Conservation (phyloP, 331 rosid species). For the Dryas integrifolia region DNA sequence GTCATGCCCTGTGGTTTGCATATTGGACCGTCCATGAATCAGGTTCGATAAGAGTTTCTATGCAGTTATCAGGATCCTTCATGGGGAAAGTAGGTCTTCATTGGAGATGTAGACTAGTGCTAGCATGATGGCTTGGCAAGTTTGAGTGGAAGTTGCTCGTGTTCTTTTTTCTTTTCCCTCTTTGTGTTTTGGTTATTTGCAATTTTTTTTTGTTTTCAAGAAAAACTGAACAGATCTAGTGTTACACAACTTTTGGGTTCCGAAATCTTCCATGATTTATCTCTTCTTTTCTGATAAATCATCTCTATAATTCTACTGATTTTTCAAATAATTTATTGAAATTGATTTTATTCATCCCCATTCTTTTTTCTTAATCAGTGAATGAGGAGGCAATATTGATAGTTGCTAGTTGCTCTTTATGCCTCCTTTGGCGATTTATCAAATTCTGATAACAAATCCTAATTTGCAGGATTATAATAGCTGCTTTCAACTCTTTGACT, state of each 20-base stretch:
- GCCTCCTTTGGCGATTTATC: not conserved
- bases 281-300: not conserved
- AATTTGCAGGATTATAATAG: constrained; percentile 75
- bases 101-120: too few species aligned
- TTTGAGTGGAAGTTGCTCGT: too few species aligned
- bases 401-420: not conserved
- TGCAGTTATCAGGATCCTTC: not conserved
- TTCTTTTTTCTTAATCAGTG: not conserved
- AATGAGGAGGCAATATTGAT: not conserved
- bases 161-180: not conserved
- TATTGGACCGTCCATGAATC: not conserved
- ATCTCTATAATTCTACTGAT: not conserved
- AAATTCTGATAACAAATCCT: constrained; percentile 25
- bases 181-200: too few species aligned
- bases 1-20: not conserved
- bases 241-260: not conserved
- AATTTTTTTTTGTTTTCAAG: not conserved
- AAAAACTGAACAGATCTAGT: not conserved
- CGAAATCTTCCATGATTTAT: not conserved
- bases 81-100: not conserved
- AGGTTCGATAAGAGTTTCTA: not conserved
- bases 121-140: not conserved
- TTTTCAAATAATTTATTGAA: not conserved
- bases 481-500: constrained; percentile 56
- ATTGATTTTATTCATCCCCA: not conserved